A percentile compares a stretch with the other conserved stretches of the same genome.
These are phyloP conservation scores for Discostella pseudostelligera DNA, from an alignment of 108 stramenopile species.

Conservation along the genomic window DNA sequence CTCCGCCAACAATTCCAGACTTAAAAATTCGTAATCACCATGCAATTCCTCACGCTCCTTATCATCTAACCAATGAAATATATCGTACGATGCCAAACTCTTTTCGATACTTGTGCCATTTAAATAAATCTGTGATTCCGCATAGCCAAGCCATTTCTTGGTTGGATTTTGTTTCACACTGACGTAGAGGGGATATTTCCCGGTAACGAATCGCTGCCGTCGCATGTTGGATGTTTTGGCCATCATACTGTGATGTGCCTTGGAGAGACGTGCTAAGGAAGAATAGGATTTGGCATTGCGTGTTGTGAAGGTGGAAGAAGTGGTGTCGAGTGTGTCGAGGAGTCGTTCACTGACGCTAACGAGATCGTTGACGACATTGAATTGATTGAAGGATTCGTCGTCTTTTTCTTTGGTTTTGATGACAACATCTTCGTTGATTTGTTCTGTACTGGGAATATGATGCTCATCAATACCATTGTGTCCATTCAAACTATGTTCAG, in stretches of 20 bases:
- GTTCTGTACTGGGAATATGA: background rate
- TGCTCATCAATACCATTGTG: background rate
- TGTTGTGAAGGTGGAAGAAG: slow-evolving; percentile 6
- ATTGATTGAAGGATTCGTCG: background rate
- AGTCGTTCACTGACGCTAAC: slow-evolving; percentile 1
- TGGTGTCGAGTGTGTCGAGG: slow-evolving; percentile 8
- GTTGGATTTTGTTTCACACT: slow-evolving; percentile 70
- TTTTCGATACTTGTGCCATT: slow-evolving; percentile 69
- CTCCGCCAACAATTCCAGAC: slow-evolving; percentile 76
- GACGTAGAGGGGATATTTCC: slow-evolving; percentile 66
- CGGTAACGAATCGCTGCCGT: slow-evolving; percentile 78
- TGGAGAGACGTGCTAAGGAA: slow-evolving; percentile 36
- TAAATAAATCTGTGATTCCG: slow-evolving; percentile 55
- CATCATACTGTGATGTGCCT: slow-evolving; percentile 59
- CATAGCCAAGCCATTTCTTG: slow-evolving; percentile 58
- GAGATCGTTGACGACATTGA: slow-evolving; percentile 1
- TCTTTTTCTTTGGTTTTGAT: background rate
- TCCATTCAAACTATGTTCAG: background rate
- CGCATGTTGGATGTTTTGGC: slow-evolving; percentile 47
- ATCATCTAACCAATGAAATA: slow-evolving; percentile 74
- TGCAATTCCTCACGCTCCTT: slow-evolving; percentile 58
- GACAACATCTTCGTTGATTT: background rate
- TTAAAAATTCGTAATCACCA: slow-evolving; percentile 57
- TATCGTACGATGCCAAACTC: slow-evolving; percentile 65
- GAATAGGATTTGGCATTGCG: background rate